phyloP scores from a whole-genome alignment of 495 filamentous ascomycete species.

The Clavariopsis aquatica region DNA sequence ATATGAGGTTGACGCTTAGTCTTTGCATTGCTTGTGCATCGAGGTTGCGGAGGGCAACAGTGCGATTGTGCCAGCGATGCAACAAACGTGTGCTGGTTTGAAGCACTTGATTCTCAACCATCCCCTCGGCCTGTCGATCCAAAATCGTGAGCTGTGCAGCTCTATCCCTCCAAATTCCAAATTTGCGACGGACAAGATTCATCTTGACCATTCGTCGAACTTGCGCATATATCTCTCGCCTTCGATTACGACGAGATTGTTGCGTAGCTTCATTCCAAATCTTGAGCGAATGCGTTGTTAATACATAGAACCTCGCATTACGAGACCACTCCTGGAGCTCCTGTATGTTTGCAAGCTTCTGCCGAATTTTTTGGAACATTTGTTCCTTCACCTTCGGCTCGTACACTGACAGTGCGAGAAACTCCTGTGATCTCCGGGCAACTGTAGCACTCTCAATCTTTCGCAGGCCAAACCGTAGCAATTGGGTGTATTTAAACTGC shows the following conservation, averaged over 20 bases:
- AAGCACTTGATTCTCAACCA: slow-evolving; percentile 44
- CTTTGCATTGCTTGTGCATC: slow-evolving; percentile 11
- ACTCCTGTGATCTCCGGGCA: slow-evolving; percentile 10
- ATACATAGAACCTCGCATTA: slow-evolving; percentile 62
- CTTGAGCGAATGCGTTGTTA: slow-evolving; percentile 55
- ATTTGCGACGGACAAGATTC: slow-evolving; percentile 52
- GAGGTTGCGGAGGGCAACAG: not conserved
- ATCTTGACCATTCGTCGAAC: slow-evolving; percentile 61
- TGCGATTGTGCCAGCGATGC: slow-evolving; percentile 15
- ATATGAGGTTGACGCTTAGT: not conserved
- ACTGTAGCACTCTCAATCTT: slow-evolving; percentile 27
- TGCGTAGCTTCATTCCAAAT: slow-evolving; percentile 57
- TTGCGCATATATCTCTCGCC: slow-evolving; percentile 61
- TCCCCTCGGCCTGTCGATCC: slow-evolving; percentile 49
- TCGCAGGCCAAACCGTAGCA: slow-evolving; percentile 7
- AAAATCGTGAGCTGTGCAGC: slow-evolving; percentile 41
- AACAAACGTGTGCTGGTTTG: slow-evolving; percentile 18
- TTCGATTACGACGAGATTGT: slow-evolving; percentile 55
- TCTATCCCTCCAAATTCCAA: slow-evolving; percentile 53
- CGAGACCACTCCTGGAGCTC: slow-evolving; percentile 57
- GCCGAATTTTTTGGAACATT: slow-evolving; percentile 53
- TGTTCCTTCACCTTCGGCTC: slow-evolving; percentile 53
- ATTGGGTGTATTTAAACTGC: slow-evolving; percentile 13
- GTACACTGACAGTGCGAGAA: slow-evolving; percentile 56
- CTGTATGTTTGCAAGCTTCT: slow-evolving; percentile 49